phyloP scores from a whole-genome alignment of 768 basidiomycete species.

The Calocybe indica region DNA sequence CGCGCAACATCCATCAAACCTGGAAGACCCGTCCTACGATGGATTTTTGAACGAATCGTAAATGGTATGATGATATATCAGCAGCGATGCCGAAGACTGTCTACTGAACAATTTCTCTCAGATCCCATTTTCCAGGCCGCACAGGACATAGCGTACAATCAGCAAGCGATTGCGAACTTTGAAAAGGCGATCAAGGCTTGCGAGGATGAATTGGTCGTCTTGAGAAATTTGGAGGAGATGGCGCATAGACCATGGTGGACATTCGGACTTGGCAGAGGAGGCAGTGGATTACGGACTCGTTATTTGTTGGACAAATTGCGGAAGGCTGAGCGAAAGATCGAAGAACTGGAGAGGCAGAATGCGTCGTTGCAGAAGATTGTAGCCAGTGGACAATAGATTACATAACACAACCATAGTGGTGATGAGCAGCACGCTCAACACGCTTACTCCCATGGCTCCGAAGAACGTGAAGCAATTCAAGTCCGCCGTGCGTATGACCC shows the following conservation, averaged over 20 bases:
- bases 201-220: conserved; percentile 67
- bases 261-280: conserved; percentile 34
- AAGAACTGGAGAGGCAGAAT: conserved; percentile 67
- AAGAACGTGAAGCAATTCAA: conserved; percentile 24
- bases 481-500: conserved; percentile 23
- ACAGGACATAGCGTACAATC: conserved; percentile 79
- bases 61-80: conserved; percentile 44
- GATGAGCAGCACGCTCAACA: conserved; percentile 6
- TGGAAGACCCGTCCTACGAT: conserved; percentile 86
- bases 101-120: conserved; percentile 18
- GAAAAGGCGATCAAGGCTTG: conserved; percentile 64
- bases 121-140: conserved; percentile 76
- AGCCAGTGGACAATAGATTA: conserved; percentile 25
- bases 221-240: conserved; percentile 60
- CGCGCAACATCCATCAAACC: conserved; percentile 81
- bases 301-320: conserved; percentile 76
- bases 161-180: conserved; percentile 50
- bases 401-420: conserved; percentile 4
- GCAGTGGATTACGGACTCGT: conserved; percentile 50
- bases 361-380: conserved; percentile 55
- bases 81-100: neutral
- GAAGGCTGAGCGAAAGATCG: conserved; percentile 61
- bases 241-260: conserved; percentile 31
- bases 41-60: conserved; percentile 78
- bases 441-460: conserved; percentile 3